phyloP scores from a whole-genome alignment of 2,329 filamentous ascomycete species.

The Aspergillus glaucus region DNA sequence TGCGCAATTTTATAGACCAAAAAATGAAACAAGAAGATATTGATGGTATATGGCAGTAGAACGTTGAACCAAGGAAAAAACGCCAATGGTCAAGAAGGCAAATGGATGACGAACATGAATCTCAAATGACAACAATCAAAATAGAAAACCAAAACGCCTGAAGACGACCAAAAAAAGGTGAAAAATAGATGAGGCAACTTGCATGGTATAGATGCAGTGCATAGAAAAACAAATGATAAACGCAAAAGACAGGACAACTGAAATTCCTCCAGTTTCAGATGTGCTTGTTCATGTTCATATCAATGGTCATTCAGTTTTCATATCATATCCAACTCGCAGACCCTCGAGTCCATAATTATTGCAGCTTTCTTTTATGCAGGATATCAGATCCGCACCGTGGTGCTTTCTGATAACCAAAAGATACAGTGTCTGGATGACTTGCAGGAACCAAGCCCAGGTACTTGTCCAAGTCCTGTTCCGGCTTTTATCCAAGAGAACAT shows the following conservation, averaged over 20 bases:
- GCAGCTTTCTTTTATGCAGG: neutral
- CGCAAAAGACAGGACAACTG: neutral
- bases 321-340: slow-evolving; percentile 11
- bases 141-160: neutral
- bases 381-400: neutral
- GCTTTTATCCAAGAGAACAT: no score
- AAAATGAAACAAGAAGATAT: slow-evolving; percentile 4
- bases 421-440: neutral
- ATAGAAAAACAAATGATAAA: slow-evolving; percentile 6
- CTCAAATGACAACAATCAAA: neutral
- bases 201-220: neutral
- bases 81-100: slow-evolving; percentile 2
- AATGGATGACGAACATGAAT: neutral
- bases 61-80: slow-evolving; percentile 4
- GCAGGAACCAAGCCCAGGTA: neutral
- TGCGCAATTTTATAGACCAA: neutral
- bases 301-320: slow-evolving; percentile 13
- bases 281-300: slow-evolving; percentile 13
- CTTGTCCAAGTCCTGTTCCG: neutral
- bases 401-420: neutral
- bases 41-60: slow-evolving; percentile 1
- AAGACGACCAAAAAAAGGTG: neutral
- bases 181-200: neutral
- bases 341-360: neutral
- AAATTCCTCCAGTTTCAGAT: neutral